Evolutionary conservation across 495 filamentous ascomycete genomes (phyloP).

Genomic region (Parathielavia hyrcaniae): DNA sequence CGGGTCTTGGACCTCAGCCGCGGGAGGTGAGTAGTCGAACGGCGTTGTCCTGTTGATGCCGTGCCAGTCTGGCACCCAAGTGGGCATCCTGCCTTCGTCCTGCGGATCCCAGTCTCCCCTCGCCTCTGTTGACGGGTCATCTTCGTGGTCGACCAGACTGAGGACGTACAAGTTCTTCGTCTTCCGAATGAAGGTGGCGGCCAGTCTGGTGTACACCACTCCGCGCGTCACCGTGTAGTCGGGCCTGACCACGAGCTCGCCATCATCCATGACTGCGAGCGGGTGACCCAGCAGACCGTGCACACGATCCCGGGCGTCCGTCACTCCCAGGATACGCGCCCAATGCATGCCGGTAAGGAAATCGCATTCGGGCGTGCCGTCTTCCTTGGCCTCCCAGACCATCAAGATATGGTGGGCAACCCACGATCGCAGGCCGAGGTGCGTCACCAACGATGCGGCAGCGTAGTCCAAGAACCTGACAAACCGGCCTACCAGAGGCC

Average conservation of each 20-base stretch:
- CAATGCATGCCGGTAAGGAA: slow-evolving; percentile 23
- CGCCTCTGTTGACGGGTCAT: slow-evolving; percentile 6
- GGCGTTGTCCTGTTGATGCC: slow-evolving; percentile 23
- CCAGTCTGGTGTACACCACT: slow-evolving; percentile 19
- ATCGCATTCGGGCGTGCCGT: slow-evolving; percentile 17
- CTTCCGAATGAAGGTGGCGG: slow-evolving; percentile 16
- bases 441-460: slow-evolving; percentile 19
- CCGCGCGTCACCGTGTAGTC: slow-evolving; percentile 21
- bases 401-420: slow-evolving; percentile 18
- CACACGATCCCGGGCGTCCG: slow-evolving; percentile 20
- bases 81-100: slow-evolving; percentile 17
- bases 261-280: slow-evolving; percentile 10
- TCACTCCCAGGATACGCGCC: slow-evolving; percentile 20
- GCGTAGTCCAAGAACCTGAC: slow-evolving; percentile 16
- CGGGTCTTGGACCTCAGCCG: neutral
- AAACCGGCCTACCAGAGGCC: slow-evolving; percentile 18
- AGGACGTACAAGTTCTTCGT: slow-evolving; percentile 13
- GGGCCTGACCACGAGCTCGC: slow-evolving; percentile 16
- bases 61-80: slow-evolving; percentile 24
- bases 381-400: slow-evolving; percentile 16
- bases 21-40: slow-evolving; percentile 6
- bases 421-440: slow-evolving; percentile 16
- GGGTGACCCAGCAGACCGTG: slow-evolving; percentile 19
- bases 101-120: slow-evolving; percentile 10
- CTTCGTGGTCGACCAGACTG: slow-evolving; percentile 21